Evolutionary conservation across 2,329 filamentous ascomycete species (phyloP).

Genomic region (Colletotrichum aenigma): DNA sequence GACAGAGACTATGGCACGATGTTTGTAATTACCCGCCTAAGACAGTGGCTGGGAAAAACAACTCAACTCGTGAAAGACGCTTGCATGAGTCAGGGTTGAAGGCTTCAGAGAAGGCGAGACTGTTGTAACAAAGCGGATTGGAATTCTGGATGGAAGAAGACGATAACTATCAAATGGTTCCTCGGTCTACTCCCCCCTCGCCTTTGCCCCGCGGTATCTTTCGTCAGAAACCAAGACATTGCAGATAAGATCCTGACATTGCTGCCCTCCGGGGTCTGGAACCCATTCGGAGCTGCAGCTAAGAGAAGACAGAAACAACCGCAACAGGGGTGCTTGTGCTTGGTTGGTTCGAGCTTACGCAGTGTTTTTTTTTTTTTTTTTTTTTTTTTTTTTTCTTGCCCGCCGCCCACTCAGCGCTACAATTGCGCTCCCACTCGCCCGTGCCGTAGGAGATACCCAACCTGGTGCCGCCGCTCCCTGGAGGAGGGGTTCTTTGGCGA

Average conservation of each 20-base stretch:
- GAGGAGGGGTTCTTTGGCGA: not conserved
- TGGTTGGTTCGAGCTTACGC: not conserved
- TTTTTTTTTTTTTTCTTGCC: not conserved
- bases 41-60: not conserved
- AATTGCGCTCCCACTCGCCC: not conserved
- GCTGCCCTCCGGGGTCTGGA: not conserved
- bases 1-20: conserved; percentile 5
- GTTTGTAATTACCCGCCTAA: not conserved
- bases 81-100: not conserved
- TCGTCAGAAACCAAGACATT: not conserved
- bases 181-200: not conserved
- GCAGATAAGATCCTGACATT: not conserved
- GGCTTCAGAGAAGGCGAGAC: not conserved
- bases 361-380: not conserved
- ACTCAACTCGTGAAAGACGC: not conserved
- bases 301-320: not conserved
- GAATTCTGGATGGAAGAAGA: not conserved
- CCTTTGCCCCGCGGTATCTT: not conserved
- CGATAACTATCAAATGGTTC: not conserved
- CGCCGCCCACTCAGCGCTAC: not conserved
- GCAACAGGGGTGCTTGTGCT: not conserved
- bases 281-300: conserved; percentile 3
- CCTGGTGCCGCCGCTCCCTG: conserved; percentile 1
- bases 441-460: conserved; percentile 7
- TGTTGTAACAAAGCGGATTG: not conserved